Conservation (phyloP, 1,139 yeast genomes). For the Lodderomyces parapsilosis region DNA sequence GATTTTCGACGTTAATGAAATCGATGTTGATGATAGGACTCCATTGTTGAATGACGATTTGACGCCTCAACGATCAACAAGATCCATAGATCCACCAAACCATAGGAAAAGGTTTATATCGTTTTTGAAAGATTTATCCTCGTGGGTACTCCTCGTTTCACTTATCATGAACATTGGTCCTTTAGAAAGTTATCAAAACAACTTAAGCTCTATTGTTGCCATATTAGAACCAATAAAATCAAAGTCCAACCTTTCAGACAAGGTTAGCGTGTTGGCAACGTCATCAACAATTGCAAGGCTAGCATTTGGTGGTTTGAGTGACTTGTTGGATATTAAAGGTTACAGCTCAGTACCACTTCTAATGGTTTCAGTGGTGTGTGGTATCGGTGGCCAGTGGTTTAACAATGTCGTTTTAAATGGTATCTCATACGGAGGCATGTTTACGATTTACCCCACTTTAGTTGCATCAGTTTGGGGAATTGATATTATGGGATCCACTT, state of each 20-base stretch:
- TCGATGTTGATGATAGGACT: slow-evolving; percentile 11
- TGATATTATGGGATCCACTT: slow-evolving; percentile 85
- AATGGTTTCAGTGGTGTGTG: slow-evolving; percentile 37
- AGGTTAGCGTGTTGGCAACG: slow-evolving; percentile 40
- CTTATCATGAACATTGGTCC: slow-evolving; percentile 79
- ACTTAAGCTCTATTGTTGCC: slow-evolving; percentile 66
- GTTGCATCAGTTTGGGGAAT: slow-evolving; percentile 87
- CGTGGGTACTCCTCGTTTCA: slow-evolving; percentile 63
- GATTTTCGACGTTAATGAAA: slow-evolving; percentile 30
- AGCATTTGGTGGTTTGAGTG: slow-evolving; percentile 64
- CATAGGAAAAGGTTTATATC: slow-evolving; percentile 48
- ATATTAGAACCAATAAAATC: slow-evolving; percentile 17
- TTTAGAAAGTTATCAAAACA: slow-evolving; percentile 81
- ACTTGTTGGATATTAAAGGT: slow-evolving; percentile 30
- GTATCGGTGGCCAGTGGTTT: slow-evolving; percentile 40
- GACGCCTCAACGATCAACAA: slow-evolving; percentile 20
- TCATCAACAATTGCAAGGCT: slow-evolving; percentile 51
- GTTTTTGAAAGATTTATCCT: slow-evolving; percentile 62
- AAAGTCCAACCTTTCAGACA: slow-evolving; percentile 51
- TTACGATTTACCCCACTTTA: slow-evolving; percentile 82
- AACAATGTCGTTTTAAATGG: slow-evolving; percentile 57
- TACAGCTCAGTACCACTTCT: slow-evolving; percentile 46
- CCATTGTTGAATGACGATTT: slow-evolving; percentile 6
- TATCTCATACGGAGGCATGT: slow-evolving; percentile 75
- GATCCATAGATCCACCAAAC: slow-evolving; percentile 40